phyloP scores from a whole-genome alignment of 176 grass and related monocot species.

The Otatea glauca region DNA sequence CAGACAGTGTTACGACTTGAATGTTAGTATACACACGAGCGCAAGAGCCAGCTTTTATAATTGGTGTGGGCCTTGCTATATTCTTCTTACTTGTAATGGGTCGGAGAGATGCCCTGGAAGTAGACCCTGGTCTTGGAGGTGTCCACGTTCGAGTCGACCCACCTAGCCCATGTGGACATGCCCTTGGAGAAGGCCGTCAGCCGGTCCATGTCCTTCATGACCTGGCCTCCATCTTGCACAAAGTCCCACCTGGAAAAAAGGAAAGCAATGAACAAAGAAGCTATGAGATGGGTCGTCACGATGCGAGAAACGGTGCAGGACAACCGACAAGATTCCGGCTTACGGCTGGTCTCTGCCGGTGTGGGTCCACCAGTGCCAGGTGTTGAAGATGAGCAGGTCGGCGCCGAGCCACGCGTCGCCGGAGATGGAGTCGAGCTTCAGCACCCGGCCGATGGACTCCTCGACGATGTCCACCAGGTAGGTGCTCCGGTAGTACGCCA shows the following conservation, averaged over 20 bases:
- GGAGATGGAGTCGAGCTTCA: slow-evolving; percentile 83
- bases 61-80: not conserved
- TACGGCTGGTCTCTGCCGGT: slow-evolving; percentile 85
- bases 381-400: slow-evolving; percentile 87
- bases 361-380: slow-evolving; percentile 99
- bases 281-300: no score
- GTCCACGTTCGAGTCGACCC: slow-evolving; percentile 81
- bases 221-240: slow-evolving; percentile 66
- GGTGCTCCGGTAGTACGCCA: slow-evolving; percentile 76
- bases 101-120: slow-evolving; percentile 94
- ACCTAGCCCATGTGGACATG: slow-evolving; percentile 82
- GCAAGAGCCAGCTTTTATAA: not conserved
- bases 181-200: slow-evolving; percentile 87
- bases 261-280: not conserved
- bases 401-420: slow-evolving; percentile 71
- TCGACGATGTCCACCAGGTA: slow-evolving; percentile 89
- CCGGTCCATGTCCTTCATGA: slow-evolving; percentile 82
- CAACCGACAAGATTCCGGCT: not conserved
- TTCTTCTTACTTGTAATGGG: slow-evolving; percentile 73
- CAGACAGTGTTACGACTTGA: not conserved
- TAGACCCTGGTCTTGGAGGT: slow-evolving; percentile 70
- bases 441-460: slow-evolving; percentile 70
- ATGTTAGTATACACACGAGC: no score
- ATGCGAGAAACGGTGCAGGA: no score
- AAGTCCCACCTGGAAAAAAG: slow-evolving; percentile 77